Base-by-base conservation (phyloP, 1,139 yeast genomes). In the Candida dubliniensis region DNA sequence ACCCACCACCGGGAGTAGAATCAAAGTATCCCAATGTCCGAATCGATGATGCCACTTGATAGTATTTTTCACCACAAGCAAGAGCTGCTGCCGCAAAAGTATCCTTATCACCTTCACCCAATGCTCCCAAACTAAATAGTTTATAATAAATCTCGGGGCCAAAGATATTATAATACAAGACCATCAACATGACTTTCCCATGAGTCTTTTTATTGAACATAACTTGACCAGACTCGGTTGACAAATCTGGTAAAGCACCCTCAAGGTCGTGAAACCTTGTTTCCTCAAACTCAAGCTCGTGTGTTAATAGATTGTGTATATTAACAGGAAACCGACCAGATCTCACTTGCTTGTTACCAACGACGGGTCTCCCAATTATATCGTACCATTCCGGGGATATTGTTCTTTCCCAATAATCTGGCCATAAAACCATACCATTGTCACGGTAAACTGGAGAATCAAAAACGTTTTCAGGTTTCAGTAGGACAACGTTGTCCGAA, bases 321-420 rank as follows among this genome's bases (percentile, higher is more conserved):
- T 32, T 47, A 38, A 32, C 49, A 6, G 63, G 61, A 38, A 58
- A 60, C 38, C 62, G 52, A 32, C 54, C 55, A 40, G 46, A 54
- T 42, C 69, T 54, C 3, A 57, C 59, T 43, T 66, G 53, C 30
- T 53, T 53, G 3, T 36, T 36, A 13, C 57, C 59, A 40, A 61
- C 53, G 7, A 63, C 61, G 8, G 51, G 57, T 7, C 77, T 63
- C 3, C 76, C 84, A 0, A 87, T 86, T 46, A 86, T 77, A 10
- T 81, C 78, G 60, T 83, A 86, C 59, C 74, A 87, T 34, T 64
- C 64, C 3, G 95, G 95, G 9, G 84, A 75, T 2, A 85, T 82
- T 0, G 88, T 77, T 53, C 95, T 73, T 52, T 76, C 72, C 95
- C 95, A 87, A 60, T 80, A 87, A 61, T 87, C 95, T 3, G 95